Percentiles rank a stretch among this genome's conserved stretches.
Evolutionary conservation across 179 eudicot species (phyloP).

Genomic region (Heliamphora pulchella): DNA sequence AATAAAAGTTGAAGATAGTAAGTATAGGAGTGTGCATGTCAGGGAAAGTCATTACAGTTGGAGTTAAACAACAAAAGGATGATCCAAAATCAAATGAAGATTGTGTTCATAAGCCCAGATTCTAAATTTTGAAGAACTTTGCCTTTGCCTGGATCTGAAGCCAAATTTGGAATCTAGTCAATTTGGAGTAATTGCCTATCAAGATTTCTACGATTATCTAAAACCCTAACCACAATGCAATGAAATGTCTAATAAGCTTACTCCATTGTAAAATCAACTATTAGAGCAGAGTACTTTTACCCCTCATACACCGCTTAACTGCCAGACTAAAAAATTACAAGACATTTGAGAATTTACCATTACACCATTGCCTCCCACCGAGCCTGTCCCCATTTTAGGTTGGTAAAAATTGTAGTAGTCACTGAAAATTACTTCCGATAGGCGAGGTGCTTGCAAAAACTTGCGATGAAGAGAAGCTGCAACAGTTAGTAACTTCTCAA

Average conservation of each 20-base stretch:
- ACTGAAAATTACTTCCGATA: constrained; percentile 47
- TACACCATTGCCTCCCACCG: constrained; percentile 21
- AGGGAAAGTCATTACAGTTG: neutral
- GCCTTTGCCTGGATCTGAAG: neutral
- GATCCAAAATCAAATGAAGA: too few relatives aligned
- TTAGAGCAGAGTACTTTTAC: neutral
- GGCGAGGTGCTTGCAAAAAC: constrained; percentile 62
- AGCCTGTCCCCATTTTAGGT: constrained; percentile 54
- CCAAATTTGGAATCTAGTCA: neutral
- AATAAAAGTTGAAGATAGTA: neutral
- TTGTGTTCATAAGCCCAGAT: constrained; percentile 1
- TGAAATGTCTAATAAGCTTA: neutral
- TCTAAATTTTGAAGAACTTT: neutral
- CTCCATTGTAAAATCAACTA: neutral
- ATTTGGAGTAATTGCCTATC: neutral
- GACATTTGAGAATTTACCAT: constrained; percentile 30
- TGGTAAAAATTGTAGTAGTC: constrained; percentile 60
- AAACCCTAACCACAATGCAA: neutral
- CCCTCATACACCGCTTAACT: neutral
- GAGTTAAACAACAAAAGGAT: neutral
- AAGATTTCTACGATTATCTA: neutral
- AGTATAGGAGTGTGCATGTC: neutral
- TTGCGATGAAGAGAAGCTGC: constrained; percentile 85
- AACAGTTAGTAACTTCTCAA: constrained; percentile 55
- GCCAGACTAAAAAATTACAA: neutral